These are phyloP conservation scores for Monilinia vaccinii-corymbosi DNA, from an alignment of 2,329 filamentous ascomycete genomes.

Conservation along the genomic window DNA sequence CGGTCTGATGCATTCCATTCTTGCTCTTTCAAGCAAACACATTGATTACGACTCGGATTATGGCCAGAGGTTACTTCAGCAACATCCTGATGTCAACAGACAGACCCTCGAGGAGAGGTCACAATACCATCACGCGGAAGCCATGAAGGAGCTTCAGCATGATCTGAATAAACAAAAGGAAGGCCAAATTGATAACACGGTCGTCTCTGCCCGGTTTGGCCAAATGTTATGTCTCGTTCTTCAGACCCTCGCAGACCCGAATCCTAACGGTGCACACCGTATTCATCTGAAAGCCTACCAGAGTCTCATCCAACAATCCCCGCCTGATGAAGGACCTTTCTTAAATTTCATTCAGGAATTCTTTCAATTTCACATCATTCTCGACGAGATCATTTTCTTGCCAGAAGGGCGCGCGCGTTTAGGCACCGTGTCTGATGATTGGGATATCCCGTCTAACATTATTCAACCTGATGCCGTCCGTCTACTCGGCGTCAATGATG, in stretches of 20 bases:
- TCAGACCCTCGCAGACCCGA: slow-evolving; percentile 48
- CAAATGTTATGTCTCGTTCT: slow-evolving; percentile 55
- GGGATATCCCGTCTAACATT: slow-evolving; percentile 20
- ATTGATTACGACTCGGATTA: slow-evolving; percentile 51
- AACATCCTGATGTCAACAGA: slow-evolving; percentile 39
- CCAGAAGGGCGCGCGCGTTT: slow-evolving; percentile 29
- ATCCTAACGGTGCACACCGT: slow-evolving; percentile 60
- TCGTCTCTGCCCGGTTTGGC: slow-evolving; percentile 47
- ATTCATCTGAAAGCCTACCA: slow-evolving; percentile 70
- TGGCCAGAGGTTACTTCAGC: slow-evolving; percentile 42
- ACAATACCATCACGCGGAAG: slow-evolving; percentile 46
- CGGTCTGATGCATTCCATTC: slow-evolving; percentile 82
- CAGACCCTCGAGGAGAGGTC: slow-evolving; percentile 42
- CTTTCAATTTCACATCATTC: slow-evolving; percentile 72
- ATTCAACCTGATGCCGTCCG: slow-evolving; percentile 30
- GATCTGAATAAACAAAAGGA: slow-evolving; percentile 31
- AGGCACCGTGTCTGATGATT: slow-evolving; percentile 17
- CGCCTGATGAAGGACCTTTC: slow-evolving; percentile 58
- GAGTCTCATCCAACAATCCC: slow-evolving; percentile 54
- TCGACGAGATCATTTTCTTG: slow-evolving; percentile 51
- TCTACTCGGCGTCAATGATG: slow-evolving; percentile 75
- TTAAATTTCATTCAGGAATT: slow-evolving; percentile 65
- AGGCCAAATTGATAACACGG: slow-evolving; percentile 34
- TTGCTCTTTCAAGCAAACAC: slow-evolving; percentile 76
- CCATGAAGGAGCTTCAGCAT: slow-evolving; percentile 44